Base-by-base conservation (phyloP, 352 stramenopile species). In the Phytophthora rubi region DNA sequence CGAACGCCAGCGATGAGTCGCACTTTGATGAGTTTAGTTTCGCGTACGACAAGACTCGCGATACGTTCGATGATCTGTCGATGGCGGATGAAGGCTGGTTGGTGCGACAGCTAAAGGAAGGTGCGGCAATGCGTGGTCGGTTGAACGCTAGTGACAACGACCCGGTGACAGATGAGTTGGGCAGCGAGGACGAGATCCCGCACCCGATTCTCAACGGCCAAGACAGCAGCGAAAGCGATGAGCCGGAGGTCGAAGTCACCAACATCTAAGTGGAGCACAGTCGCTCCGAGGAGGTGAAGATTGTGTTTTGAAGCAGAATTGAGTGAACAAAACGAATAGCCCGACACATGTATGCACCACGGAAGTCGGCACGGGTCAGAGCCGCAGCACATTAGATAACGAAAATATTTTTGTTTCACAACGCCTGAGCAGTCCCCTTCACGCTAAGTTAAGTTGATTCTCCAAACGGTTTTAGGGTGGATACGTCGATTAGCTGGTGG, bases 21-120 rank as follows among this genome's bases (percentile, higher is more conserved):
- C 85, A 96, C 71, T 95, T 96, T 59, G 89, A 95, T 63, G 89
- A 95, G 63, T 96, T 96, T 65, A 94, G 85, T 73, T 96, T 96
- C 65, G 86, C 82, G 32, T 95, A 93, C 62, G 89, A 96, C 72
- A 90, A 75, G 53, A 92, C 68, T 62, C 86, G 87, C 56, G 71
- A 84, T 33, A 95, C 85, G 53, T 90, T 94, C 49, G 83, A 94
- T 53, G 80, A 86, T 8, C 66, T 93, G 10, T 92, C 79, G 54
- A 95, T 95, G 87, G 87, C 85, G 8, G 87, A 95, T 59, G 85
- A 95, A 64, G 87, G 87, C 45, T 95, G 87, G 87, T 69, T 95
- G 37, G 86, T 95, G 80, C 83, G 82, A 58, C 87, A 93, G 64
- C 64, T 95, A 23, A 79, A 89, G 49, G 85, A 95, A 69, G 87